Evolutionary conservation across 495 filamentous ascomycete species (phyloP).

Genomic region (Penicillium coffeae): DNA sequence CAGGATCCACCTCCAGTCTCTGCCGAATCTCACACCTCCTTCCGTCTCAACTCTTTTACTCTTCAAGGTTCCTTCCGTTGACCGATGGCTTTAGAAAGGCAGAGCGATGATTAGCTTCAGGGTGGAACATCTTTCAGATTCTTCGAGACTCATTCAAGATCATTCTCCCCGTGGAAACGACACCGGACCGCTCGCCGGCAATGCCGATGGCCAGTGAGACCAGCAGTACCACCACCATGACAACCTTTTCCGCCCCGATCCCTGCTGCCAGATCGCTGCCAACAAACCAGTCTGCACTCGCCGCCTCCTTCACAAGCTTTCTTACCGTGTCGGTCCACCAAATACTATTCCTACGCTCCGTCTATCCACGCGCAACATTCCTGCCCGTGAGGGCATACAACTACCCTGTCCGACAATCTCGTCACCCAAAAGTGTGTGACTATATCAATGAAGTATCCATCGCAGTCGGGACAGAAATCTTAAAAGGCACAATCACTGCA

Average conservation of each 20-base stretch:
- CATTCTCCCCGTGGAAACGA: slow-evolving; percentile 38
- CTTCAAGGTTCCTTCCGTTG: slow-evolving; percentile 15
- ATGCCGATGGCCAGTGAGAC: slow-evolving; percentile 51
- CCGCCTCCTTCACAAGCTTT: slow-evolving; percentile 60
- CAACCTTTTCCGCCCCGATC: slow-evolving; percentile 43
- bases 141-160: slow-evolving; percentile 41
- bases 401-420: slow-evolving; percentile 80
- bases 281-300: slow-evolving; percentile 44
- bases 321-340: slow-evolving; percentile 88
- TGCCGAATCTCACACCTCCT: not conserved
- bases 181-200: slow-evolving; percentile 35
- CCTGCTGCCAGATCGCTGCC: slow-evolving; percentile 42
- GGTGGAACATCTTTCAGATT: slow-evolving; percentile 48
- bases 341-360: slow-evolving; percentile 78
- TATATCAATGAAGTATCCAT: slow-evolving; percentile 85
- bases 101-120: slow-evolving; percentile 52
- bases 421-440: slow-evolving; percentile 84
- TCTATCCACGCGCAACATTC: slow-evolving; percentile 82
- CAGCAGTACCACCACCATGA: slow-evolving; percentile 47
- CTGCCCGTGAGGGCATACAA: slow-evolving; percentile 81
- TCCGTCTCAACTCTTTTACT: too few relatives aligned
- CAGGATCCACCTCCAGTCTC: too few relatives aligned
- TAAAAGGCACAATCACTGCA: slow-evolving; percentile 63
- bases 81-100: slow-evolving; percentile 36
- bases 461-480: slow-evolving; percentile 70